phyloP scores from a whole-genome alignment of 1,284 basidiomycete species.

The Trichosporon inkin region DNA sequence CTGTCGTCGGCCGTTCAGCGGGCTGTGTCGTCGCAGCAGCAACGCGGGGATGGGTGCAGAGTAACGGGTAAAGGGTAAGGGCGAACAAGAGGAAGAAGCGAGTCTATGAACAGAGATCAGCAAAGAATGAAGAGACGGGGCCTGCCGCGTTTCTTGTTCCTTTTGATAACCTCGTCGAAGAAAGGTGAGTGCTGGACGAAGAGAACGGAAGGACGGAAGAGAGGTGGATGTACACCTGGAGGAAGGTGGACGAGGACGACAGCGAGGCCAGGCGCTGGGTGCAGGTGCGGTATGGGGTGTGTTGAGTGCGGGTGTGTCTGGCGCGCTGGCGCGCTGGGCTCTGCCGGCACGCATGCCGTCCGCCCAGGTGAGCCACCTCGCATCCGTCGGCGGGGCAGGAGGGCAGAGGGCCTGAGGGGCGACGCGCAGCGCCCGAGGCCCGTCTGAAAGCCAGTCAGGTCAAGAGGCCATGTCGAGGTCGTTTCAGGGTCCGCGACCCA shows the following conservation, averaged over 20 bases:
- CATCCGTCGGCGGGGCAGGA: background rate
- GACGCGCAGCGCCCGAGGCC: background rate
- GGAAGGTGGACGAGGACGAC: constrained; percentile 7
- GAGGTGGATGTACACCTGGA: constrained; percentile 1
- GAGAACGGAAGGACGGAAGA: constrained; percentile 5
- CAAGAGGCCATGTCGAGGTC: no score
- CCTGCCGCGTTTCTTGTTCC: constrained; percentile 7
- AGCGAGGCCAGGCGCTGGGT: background rate
- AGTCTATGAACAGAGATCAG: constrained; percentile 13
- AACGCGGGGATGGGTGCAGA: background rate
- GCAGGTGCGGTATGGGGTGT: constrained; percentile 7
- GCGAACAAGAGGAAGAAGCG: background rate
- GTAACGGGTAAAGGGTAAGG: background rate
- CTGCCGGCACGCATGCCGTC: no score
- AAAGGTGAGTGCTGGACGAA: constrained; percentile 7
- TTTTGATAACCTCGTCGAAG: constrained; percentile 11
- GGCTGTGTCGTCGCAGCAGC: background rate
- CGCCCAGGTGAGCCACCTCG: background rate
- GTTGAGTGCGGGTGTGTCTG: constrained; percentile 3
- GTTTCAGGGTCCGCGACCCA: no score
- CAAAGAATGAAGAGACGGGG: constrained; percentile 7
- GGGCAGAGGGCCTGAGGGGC: background rate
- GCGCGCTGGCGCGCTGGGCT: background rate
- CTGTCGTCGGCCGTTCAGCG: background rate
- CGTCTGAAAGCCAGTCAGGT: no score